Conservation (phyloP, 2,329 filamentous ascomycete species). For the Coniochaeta sp. region DNA sequence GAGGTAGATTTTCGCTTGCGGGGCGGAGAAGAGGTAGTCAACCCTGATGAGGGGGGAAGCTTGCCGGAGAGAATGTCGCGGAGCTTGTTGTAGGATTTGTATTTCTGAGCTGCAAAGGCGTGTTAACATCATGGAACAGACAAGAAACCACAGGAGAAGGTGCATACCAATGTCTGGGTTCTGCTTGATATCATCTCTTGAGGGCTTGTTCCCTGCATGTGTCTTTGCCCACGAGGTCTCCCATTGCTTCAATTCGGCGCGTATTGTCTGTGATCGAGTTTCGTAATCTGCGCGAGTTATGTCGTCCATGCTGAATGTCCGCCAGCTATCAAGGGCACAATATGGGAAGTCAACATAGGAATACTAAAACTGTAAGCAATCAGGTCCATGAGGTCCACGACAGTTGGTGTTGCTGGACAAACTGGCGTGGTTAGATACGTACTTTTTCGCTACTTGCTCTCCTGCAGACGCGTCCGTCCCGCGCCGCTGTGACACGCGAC, state of each 20-base stretch:
- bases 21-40: conserved; percentile 21
- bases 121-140: background rate
- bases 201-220: conserved; percentile 61
- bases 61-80: conserved; percentile 53
- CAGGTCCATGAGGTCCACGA: background rate
- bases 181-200: conserved; percentile 68
- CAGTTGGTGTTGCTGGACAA: background rate
- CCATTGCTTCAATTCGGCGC: conserved; percentile 66
- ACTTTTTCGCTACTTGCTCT: background rate
- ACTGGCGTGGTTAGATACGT: background rate
- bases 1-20: conserved; percentile 29
- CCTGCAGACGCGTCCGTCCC: background rate
- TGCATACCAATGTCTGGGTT: conserved; percentile 60
- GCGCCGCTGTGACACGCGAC: background rate
- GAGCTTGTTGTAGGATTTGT: conserved; percentile 66
- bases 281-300: conserved; percentile 36
- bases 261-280: conserved; percentile 44
- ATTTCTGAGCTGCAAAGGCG: conserved; percentile 52
- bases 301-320: conserved; percentile 34
- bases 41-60: conserved; percentile 25
- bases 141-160: background rate
- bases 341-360: background rate
- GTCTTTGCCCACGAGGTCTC: conserved; percentile 58
- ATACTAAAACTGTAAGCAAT: background rate
- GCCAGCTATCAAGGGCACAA: background rate